Conservation (phyloP, 1,139 yeast species). For the Pichia sp. region DNA sequence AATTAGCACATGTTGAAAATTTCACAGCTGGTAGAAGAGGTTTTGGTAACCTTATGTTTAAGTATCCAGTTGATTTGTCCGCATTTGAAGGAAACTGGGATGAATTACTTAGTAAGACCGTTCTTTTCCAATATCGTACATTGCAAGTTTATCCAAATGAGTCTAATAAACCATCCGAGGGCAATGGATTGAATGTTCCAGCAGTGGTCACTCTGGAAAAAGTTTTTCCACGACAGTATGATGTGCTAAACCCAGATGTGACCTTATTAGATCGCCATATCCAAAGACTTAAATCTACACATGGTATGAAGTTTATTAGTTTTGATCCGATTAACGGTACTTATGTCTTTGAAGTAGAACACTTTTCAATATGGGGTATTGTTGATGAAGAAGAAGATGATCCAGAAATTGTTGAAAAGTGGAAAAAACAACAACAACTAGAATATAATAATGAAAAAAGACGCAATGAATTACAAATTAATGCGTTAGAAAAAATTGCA, state of each 20-base stretch:
- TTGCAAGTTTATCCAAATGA: conserved; percentile 65
- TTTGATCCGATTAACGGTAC: conserved; percentile 71
- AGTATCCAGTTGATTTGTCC: conserved; percentile 67
- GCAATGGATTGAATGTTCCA: conserved; percentile 75
- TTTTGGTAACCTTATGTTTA: conserved; percentile 68
- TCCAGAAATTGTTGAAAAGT: conserved; percentile 30
- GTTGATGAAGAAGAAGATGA: conserved; percentile 58
- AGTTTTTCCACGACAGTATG: conserved; percentile 43
- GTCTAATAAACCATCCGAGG: conserved; percentile 51
- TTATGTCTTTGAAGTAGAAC: conserved; percentile 82
- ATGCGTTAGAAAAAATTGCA: conserved; percentile 19
- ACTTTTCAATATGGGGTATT: conserved; percentile 92
- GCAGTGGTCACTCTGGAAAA: conserved; percentile 75
- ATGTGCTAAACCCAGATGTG: conserved; percentile 31
- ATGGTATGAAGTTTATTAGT: conserved; percentile 73
- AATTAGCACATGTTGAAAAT: conserved; percentile 53
- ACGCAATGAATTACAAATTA: conserved; percentile 19
- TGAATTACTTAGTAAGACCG: conserved; percentile 49
- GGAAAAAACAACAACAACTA: conserved; percentile 31
- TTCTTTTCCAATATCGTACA: conserved; percentile 49
- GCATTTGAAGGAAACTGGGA: conserved; percentile 39
- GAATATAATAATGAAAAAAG: conserved; percentile 24
- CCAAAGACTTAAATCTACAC: conserved; percentile 42
- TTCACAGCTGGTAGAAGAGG: conserved; percentile 74
- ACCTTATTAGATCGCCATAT: conserved; percentile 43